phyloP scores from a whole-genome alignment of 2,329 filamentous ascomycete species.

The Sporothrix schenckii region DNA sequence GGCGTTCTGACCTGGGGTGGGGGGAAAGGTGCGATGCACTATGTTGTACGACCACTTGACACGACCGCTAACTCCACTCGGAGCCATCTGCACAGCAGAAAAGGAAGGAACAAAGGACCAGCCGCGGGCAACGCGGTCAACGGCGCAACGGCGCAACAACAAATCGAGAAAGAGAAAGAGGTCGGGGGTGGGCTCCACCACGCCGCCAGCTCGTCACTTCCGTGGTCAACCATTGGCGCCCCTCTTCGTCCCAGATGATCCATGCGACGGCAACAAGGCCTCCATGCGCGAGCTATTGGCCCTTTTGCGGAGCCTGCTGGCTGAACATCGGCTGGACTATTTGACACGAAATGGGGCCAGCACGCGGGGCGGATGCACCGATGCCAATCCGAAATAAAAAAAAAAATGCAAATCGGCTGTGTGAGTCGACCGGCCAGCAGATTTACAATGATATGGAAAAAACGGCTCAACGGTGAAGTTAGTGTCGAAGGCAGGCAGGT shows the following conservation, averaged over 20 bases:
- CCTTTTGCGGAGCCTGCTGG: conserved; percentile 12
- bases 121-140: not conserved
- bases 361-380: conserved; percentile 9
- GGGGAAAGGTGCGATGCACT: conserved; percentile 1
- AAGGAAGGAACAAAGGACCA: conserved; percentile 25
- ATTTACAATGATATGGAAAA: not conserved
- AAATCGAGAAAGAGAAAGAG: conserved; percentile 2
- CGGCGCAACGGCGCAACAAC: conserved; percentile 3
- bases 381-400: conserved; percentile 18
- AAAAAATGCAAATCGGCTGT: not conserved
- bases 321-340: not conserved
- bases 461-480: not conserved
- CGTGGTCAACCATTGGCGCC: conserved; percentile 13
- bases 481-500: not conserved
- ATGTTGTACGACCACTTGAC: not conserved
- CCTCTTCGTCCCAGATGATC: not conserved
- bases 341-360: not conserved
- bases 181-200: conserved; percentile 13
- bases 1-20: not conserved
- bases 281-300: conserved; percentile 10
- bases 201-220: conserved; percentile 19
- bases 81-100: not conserved
- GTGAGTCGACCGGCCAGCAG: conserved; percentile 23
- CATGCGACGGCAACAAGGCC: conserved; percentile 18
- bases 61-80: not conserved